These are phyloP conservation scores for Malbranchea zuffiana DNA, from an alignment of 2,329 filamentous ascomycete genomes.

Conservation along the genomic window DNA sequence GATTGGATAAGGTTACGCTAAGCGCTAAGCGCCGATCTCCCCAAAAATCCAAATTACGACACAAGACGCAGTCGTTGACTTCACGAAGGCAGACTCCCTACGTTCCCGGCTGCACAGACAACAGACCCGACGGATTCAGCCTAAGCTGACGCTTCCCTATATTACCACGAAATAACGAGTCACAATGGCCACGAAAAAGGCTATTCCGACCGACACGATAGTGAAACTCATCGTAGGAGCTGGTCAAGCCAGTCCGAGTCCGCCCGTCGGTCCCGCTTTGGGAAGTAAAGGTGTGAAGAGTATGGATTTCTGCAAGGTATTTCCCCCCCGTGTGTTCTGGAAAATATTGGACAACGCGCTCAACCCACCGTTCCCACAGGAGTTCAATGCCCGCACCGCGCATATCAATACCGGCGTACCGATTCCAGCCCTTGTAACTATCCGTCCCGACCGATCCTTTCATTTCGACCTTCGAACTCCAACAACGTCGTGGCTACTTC, in stretches of 20 bases:
- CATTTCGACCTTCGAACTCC: conserved; percentile 88
- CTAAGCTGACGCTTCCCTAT: too few species aligned
- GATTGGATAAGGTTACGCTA: neutral
- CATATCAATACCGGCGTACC: conserved; percentile 75
- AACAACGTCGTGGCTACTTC: conserved; percentile 80
- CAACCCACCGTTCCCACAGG: too few species aligned
- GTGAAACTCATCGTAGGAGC: conserved; percentile 97
- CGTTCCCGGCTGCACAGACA: too few species aligned
- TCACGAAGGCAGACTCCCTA: too few species aligned
- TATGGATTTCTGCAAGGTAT: conserved; percentile 99
- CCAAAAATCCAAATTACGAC: conserved; percentile 1
- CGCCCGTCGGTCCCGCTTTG: conserved; percentile 88
- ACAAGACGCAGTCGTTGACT: too few species aligned
- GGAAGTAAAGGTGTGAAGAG: conserved; percentile 97
- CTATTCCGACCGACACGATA: conserved; percentile 54
- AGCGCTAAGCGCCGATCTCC: conserved; percentile 1
- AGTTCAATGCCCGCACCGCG: conserved; percentile 90
- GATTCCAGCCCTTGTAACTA: conserved; percentile 79
- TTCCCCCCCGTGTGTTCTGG: too few species aligned
- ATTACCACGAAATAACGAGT: too few species aligned
- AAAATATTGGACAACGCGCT: too few species aligned
- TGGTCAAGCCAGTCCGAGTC: conserved; percentile 86
- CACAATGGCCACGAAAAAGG: conserved; percentile 32
- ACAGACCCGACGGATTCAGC: too few species aligned
- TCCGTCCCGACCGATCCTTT: conserved; percentile 88